Evolutionary conservation across 1,284 basidiomycete genomes (phyloP).

Genomic region (Rugosomyces carneus): DNA sequence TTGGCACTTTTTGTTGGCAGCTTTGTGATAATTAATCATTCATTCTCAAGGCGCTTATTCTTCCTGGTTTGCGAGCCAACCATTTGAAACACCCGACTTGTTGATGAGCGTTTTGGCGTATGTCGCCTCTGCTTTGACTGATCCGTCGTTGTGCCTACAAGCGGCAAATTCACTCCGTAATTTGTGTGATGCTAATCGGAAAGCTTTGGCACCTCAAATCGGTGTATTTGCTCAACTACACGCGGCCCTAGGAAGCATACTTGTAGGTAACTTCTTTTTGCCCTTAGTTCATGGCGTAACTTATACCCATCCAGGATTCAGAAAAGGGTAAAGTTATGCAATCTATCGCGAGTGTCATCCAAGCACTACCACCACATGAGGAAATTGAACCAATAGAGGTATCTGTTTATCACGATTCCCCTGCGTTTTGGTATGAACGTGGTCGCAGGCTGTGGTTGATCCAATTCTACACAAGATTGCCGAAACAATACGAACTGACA

Average conservation of each 20-base stretch:
- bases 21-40: background rate
- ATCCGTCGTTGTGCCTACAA: conserved; percentile 57
- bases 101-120: conserved; percentile 62
- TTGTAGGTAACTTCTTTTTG: conserved; percentile 40
- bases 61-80: conserved; percentile 22
- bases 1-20: background rate
- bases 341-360: conserved; percentile 85
- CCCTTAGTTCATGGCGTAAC: background rate
- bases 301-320: conserved; percentile 49
- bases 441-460: conserved; percentile 58
- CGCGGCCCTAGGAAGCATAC: conserved; percentile 65
- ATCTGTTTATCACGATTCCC: conserved; percentile 13
- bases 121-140: conserved; percentile 65
- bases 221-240: conserved; percentile 79
- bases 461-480: conserved; percentile 71
- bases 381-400: conserved; percentile 78
- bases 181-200: conserved; percentile 81
- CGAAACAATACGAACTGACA: conserved; percentile 50
- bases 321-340: conserved; percentile 88
- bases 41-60: background rate
- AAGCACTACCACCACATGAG: conserved; percentile 73
- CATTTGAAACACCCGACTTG: conserved; percentile 32
- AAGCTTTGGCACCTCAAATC: conserved; percentile 75
- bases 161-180: conserved; percentile 80
- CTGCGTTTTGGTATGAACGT: background rate